Conservation (phyloP, 2,329 filamentous ascomycete species). For the Colletotrichum australisinense region DNA sequence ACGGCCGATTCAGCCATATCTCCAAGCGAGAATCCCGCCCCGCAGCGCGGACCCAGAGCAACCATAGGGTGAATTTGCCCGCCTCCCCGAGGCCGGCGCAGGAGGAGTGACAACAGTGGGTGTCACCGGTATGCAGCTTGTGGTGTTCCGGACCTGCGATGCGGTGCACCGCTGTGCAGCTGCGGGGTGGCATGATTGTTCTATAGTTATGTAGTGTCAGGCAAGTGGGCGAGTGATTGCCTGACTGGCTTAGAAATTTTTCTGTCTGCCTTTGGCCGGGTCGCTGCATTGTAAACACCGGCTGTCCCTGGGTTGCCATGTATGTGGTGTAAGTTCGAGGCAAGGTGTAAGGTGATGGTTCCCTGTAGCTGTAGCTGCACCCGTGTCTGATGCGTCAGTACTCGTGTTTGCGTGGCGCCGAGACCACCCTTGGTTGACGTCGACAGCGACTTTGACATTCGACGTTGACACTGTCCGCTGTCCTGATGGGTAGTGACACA, state of each 20-base stretch:
- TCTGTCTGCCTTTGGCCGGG: not conserved
- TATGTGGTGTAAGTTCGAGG: not conserved
- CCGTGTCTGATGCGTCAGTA: not conserved
- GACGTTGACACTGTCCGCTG: slow-evolving; percentile 8
- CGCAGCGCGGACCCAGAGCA: not conserved
- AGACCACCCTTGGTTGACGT: not conserved
- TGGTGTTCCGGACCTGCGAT: slow-evolving; percentile 15
- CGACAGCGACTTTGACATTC: slow-evolving; percentile 9
- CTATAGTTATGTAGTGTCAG: slow-evolving; percentile 7
- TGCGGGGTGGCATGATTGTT: slow-evolving; percentile 30
- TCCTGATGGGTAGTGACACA: slow-evolving; percentile 9
- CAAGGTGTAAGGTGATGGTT: not conserved
- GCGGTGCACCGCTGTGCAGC: slow-evolving; percentile 14
- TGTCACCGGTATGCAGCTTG: slow-evolving; percentile 25
- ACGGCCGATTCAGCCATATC: slow-evolving; percentile 28
- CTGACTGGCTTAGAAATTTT: not conserved
- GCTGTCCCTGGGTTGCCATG: not conserved
- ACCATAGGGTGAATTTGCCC: not conserved
- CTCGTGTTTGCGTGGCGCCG: not conserved
- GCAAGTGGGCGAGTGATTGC: slow-evolving; percentile 2
- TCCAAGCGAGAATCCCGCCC: slow-evolving; percentile 14
- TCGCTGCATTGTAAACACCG: not conserved
- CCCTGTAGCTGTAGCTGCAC: not conserved
- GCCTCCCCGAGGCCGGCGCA: slow-evolving; percentile 6
- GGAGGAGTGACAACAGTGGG: slow-evolving; percentile 1